Conservation (phyloP, 2,329 filamentous ascomycete genomes). For the Fusarium begoniae region DNA sequence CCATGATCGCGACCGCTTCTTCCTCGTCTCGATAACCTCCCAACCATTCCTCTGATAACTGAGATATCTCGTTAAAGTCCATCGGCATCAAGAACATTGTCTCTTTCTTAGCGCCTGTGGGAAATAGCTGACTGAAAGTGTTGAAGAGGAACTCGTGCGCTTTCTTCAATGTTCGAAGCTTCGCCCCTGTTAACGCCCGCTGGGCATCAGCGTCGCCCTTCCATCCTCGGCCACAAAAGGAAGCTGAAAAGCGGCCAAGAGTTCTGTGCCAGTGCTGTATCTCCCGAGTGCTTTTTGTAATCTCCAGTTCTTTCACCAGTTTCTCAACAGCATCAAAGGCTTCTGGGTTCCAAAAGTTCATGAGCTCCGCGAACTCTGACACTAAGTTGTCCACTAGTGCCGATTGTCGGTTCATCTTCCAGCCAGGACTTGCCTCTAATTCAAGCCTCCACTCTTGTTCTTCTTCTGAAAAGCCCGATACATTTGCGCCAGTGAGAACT, state of each 20-base stretch:
- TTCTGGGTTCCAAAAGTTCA: not conserved
- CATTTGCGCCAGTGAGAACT: not conserved
- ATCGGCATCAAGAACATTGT: not conserved
- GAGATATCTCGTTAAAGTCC: not conserved
- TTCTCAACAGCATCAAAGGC: not conserved
- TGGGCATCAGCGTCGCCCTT: not conserved
- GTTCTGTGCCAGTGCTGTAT: not conserved
- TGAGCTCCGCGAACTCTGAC: not conserved
- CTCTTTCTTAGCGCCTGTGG: not conserved
- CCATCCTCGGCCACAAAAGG: not conserved
- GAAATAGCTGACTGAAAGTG: not conserved
- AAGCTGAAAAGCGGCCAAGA: not conserved
- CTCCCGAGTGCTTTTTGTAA: not conserved
- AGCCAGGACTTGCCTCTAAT: not conserved
- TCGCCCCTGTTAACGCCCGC: not conserved
- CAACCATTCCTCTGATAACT: conserved; percentile 2
- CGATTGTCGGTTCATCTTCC: not conserved
- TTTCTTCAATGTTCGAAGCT: not conserved
- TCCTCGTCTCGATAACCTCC: not conserved
- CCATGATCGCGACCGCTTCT: not conserved
- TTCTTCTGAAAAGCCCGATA: not conserved
- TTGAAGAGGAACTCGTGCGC: conserved; percentile 2
- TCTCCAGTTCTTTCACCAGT: not conserved
- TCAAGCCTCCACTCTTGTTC: not conserved
- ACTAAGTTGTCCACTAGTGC: not conserved